Evolutionary conservation across 768 basidiomycete genomes (phyloP), one percentile per base, ranked within the genome.

Genomic region (Hygrocybe punicea): DNA sequence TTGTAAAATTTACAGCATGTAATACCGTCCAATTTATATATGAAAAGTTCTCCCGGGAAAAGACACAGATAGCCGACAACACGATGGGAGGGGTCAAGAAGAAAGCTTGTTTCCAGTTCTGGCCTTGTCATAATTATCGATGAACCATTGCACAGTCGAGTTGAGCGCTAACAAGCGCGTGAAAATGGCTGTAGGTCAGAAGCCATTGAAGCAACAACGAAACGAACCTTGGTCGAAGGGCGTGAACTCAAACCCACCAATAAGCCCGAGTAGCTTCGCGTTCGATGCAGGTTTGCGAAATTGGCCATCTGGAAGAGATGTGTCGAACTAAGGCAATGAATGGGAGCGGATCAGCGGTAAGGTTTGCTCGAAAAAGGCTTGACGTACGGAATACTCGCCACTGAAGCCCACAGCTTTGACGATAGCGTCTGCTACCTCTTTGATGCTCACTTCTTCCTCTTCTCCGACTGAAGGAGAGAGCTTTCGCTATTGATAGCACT

Each of bases 231-330:
- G 60, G 33, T 93, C 83, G 69, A 98, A 96, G 7, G 94, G 93
- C 29, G 94, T 97, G 72, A 98, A 98, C 71, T 87, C 66, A 76
- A 95, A 97, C 4, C 77, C 85, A 25, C 87, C 87, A 50, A 94
- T 84, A 52, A 90, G 75, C n/a, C 72, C 73, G 49, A 91, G 67
- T 6, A 97, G 76, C 71, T 95, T 96, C 66, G 82, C 84, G 73
- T 98, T 98, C 36, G 92, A 93, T 16, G 95, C 95, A 1, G 95
- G 94, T 74, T 98, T 98, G 63, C 94, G 86, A 82, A 87, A 95
- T 71, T 98, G 95, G 1, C 96, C 94, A 65, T 98, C 96, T 8
- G 94, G 84, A 52, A 84, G 83, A 23, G 82, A 77, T 34, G 86
- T 83, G 72, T 97, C 93, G 71, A 94, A 97, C 90, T 93, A 51